Percentiles rank a stretch among this genome's conserved stretches.
Evolutionary conservation across 768 basidiomycete species (phyloP).

Genomic region (Multifurca ochricompacta): DNA sequence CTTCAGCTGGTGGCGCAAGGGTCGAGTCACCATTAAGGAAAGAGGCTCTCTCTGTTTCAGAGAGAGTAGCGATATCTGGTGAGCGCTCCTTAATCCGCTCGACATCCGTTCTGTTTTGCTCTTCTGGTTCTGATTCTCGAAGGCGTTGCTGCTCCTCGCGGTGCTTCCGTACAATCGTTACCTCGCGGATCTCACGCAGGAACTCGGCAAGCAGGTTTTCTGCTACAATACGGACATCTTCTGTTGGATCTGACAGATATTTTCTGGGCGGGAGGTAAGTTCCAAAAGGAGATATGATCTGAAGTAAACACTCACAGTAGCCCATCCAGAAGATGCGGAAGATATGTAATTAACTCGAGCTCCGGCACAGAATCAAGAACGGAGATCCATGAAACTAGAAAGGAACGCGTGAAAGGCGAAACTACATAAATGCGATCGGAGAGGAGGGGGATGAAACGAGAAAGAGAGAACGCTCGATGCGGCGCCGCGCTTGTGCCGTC

Average conservation of each 20-base stretch:
- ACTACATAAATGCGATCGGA: conserved; percentile 91
- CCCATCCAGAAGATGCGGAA: conserved; percentile 93
- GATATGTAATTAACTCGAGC: conserved; percentile 86
- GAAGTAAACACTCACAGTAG: conserved; percentile 54
- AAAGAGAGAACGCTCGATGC: conserved; percentile 84
- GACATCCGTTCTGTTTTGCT: neutral
- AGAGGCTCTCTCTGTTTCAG: conserved; percentile 9
- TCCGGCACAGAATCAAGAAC: conserved; percentile 96
- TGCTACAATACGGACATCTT: conserved; percentile 87
- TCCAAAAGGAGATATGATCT: conserved; percentile 5
- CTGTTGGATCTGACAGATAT: conserved; percentile 91
- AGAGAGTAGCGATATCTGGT: neutral
- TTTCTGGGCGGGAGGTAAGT: conserved; percentile 43
- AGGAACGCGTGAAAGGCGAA: conserved; percentile 91
- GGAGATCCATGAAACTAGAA: conserved; percentile 95
- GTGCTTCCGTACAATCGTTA: conserved; percentile 65
- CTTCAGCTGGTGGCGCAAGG: conserved; percentile 30
- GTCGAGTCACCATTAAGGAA: conserved; percentile 1
- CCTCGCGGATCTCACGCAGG: conserved; percentile 81
- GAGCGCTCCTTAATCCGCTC: conserved; percentile 6
- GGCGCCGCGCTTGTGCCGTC: conserved; percentile 31
- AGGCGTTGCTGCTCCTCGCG: conserved; percentile 39
- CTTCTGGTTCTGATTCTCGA: conserved; percentile 10
- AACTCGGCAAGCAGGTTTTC: conserved; percentile 87
- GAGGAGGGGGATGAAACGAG: conserved; percentile 92